Base-by-base conservation (phyloP, 768 basidiomycete genomes). In the Amanita inopinata region DNA sequence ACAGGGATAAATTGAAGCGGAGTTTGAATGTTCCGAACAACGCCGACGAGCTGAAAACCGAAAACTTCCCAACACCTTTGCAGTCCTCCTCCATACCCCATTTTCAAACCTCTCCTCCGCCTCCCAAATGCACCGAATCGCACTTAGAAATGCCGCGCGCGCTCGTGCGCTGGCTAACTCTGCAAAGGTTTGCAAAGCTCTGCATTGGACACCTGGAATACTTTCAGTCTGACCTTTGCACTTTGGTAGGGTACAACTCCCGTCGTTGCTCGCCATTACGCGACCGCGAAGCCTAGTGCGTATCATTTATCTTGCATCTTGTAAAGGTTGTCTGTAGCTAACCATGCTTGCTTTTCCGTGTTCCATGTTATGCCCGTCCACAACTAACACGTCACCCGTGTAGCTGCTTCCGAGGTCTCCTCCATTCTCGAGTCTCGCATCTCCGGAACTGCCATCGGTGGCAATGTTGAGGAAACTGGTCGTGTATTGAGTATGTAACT, bases 361-460 rank as follows among this genome's bases (percentile, higher is more conserved):
- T 40, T 38, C 51, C 42, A 24, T 44, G 19, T 51, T 44, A 38
- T 53, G 45, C 49, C 48, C 2, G 48, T 51, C 52, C 44, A 46
- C 61, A 54, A 60, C 59, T 62, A 58, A 64, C 61, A 66, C 59
- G 48, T 51, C 39, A 46, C 37, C 27, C 27, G 39, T 43, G 54
- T 56, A 94, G 96, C 92, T 62, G 96, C 94, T 53, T 94, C 93
- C 56, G 96, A 99, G 78, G 96, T 99, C 54, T 94, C 96, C 33
- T 92, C 92, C 56, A 97, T 99, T 71, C 81, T 99, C 60, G 96
- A 99, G 77, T 85, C 86, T 59, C 89, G 96, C 63, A 99, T 99
- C 64, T 78, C 93, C 52, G 96, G 94, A 63, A 76, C 88, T 51
- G 71, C 84, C 53, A 71, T 91, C 54, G 83, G 88, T 56, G 89